Base-by-base conservation (phyloP, 2,329 filamentous ascomycete species). In the Sporothrix curviconia region DNA sequence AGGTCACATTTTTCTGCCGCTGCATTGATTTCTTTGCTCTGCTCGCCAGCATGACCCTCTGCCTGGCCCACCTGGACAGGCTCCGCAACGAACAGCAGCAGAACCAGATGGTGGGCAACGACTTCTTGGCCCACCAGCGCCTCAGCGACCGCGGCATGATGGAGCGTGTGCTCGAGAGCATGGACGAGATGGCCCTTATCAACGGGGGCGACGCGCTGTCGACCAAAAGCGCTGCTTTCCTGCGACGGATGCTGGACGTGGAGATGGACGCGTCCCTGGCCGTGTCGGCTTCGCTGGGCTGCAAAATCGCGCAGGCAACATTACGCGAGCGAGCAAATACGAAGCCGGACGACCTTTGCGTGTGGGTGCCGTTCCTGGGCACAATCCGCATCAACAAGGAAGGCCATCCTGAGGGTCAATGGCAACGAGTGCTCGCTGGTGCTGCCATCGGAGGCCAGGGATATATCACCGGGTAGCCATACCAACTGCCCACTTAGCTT, bases 321-420 rank as follows among this genome's bases (percentile, higher is more conserved):
- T 19, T 36, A 4, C 22, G 34, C 1, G 34, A 7, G 1, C 49
- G 14, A 8, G 19, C 28, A 39, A 49, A n/a, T 9, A n/a, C 30
- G 1, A 4, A 14, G 3, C 42, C 44, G 32, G 56, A 53, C 9
- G 57, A 57, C 34, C 58, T 65, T 5, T 61, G 62, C 17, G 71
- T 79, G 12, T 64, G 69, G 12, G 71, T 78, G 17, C 76, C 76
- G 0, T 73, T 74, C 40, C 67, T 76, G 22, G 74, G 75, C 1
- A 69, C 65, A 1, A 66, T 78, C 15, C 67, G 65, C 28, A 71
- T 77, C 28, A 52, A 12, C 53, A 56, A 51, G 15, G 56, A 55
- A 4, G 60, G 60, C n/a, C 12, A 57, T 62, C 15, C 12, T 59
- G 37, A 32, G 57, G 6, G 50, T 47, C 17, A 32, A 51, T 5